Evolutionary conservation across 1,284 basidiomycete genomes (phyloP).

Genomic region (Sporisorium reilianum): DNA sequence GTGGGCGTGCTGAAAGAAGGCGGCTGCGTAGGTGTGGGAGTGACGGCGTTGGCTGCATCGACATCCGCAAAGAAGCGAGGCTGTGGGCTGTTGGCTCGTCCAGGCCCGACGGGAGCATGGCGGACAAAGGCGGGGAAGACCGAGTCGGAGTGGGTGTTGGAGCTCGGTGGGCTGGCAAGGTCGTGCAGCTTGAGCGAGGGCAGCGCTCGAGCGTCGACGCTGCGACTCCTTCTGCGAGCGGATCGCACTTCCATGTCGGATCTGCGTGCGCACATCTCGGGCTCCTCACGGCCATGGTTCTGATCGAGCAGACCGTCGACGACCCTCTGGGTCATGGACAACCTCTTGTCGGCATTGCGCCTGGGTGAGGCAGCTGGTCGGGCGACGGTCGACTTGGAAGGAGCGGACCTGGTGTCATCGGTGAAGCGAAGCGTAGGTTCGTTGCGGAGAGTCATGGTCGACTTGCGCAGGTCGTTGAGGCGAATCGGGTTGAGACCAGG

Average conservation of each 20-base stretch:
- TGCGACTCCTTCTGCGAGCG: conserved; percentile 47
- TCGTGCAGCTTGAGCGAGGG: conserved; percentile 18
- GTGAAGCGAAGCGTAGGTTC: conserved; percentile 25
- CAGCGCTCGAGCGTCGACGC: conserved; percentile 35
- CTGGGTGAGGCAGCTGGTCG: conserved; percentile 4
- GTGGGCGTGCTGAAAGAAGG: conserved; percentile 17
- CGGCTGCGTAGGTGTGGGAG: conserved; percentile 20
- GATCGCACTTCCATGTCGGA: conserved; percentile 35
- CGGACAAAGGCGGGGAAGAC: conserved; percentile 52
- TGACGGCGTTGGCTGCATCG: conserved; percentile 19
- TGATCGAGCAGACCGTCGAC: conserved; percentile 47
- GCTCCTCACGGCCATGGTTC: conserved; percentile 51
- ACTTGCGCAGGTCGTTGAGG: conserved; percentile 42
- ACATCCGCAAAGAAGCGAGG: conserved; percentile 26
- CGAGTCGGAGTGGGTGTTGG: conserved; percentile 44
- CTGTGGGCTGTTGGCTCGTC: conserved; percentile 35
- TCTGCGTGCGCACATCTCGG: conserved; percentile 41
- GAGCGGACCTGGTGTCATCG: conserved; percentile 15
- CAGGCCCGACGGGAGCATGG: conserved; percentile 29
- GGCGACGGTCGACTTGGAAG: conserved; percentile 15
- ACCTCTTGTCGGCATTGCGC: conserved; percentile 26
- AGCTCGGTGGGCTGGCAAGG: conserved; percentile 40
- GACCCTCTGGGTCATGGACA: conserved; percentile 52
- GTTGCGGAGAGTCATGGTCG: conserved; percentile 28
- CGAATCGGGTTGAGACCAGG: conserved; percentile 32